Conservation (phyloP, 139 green algal species). For the Ulvella scutata region DNA sequence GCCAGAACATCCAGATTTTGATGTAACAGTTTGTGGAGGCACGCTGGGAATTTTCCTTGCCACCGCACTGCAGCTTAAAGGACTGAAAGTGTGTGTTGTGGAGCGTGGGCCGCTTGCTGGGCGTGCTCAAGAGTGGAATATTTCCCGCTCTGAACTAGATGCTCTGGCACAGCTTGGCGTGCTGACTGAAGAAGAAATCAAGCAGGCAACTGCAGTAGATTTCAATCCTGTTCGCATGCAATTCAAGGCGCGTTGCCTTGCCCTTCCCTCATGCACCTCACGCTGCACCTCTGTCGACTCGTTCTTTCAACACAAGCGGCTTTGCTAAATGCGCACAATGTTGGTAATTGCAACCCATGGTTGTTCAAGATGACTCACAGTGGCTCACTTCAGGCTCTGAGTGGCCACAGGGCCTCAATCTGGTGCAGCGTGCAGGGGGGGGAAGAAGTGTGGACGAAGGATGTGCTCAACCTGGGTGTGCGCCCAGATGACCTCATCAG, state of each 20-base stretch:
- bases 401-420: conserved; percentile 10
- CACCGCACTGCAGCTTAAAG: conserved; percentile 41
- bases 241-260: conserved; percentile 7
- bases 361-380: no score
- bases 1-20: conserved; percentile 19
- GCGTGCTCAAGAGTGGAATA: conserved; percentile 75
- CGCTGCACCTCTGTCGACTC: no score
- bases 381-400: no score
- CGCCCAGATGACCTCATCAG: conserved; percentile 38
- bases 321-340: no score
- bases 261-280: no score
- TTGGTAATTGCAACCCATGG: no score
- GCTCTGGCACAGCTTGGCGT: conserved; percentile 59
- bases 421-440: conserved; percentile 23
- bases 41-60: conserved; percentile 82
- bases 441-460: conserved; percentile 51
- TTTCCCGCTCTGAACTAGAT: conserved; percentile 51
- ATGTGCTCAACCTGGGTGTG: conserved; percentile 89
- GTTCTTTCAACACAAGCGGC: no score
- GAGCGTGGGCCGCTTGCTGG: conserved; percentile 67
- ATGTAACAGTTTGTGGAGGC: conserved; percentile 77
- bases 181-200: conserved; percentile 47
- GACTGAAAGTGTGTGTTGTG: conserved; percentile 69
- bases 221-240: conserved; percentile 71
- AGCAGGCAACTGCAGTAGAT: conserved; percentile 51